Base-by-base conservation (phyloP, 495 filamentous ascomycete species). In the Aspergillus coremiiformis region DNA sequence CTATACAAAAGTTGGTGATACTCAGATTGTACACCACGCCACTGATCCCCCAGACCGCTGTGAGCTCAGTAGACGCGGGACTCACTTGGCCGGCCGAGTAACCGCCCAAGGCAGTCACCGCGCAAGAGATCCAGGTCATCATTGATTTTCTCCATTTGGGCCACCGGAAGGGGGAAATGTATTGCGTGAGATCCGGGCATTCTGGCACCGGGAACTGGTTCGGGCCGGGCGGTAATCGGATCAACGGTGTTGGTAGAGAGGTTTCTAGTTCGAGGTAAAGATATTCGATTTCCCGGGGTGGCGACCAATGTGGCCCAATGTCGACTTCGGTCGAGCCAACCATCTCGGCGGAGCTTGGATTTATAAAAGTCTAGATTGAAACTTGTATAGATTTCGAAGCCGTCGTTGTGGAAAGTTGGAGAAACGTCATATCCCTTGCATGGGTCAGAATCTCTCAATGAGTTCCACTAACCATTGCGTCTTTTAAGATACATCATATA, bases 1-100 rank as follows among this genome's bases (percentile, higher is more conserved):
- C 92, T 24, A 77, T 59, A 32, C 87, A 90, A 66, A 94, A 97
- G 3, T 81, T 76, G 0, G 90, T 93, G 42, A 96, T 86, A 11
- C 88, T 88, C n/a, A 85, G 71, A 14, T 87, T 71, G 27, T 85
- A 79, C 19, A 85, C 82, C 10, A 86, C 76, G 17, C 71, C 65
- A 39, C 83, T 80, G 9, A 89, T 76, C 19, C 75, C 65, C 73
- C 84, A 85, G 51, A 86, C 73, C 2, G 66, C 67, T 9, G 70
- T 75, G 69, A 96, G 78, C 44, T 89, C 77, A 1, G 64, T 58
- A 1, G 82, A 68, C 0, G 84, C 79, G 0, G 87, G 81, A 19
- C 83, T 84, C 69, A 93, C 90, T 11, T 90, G 81, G 12, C 91
- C 90, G 0, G 90, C 86, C 0, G 85, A 81, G 63, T 90, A 94